Base-by-base conservation (phyloP, 2,329 filamentous ascomycete genomes). In the Penicillium expansum region DNA sequence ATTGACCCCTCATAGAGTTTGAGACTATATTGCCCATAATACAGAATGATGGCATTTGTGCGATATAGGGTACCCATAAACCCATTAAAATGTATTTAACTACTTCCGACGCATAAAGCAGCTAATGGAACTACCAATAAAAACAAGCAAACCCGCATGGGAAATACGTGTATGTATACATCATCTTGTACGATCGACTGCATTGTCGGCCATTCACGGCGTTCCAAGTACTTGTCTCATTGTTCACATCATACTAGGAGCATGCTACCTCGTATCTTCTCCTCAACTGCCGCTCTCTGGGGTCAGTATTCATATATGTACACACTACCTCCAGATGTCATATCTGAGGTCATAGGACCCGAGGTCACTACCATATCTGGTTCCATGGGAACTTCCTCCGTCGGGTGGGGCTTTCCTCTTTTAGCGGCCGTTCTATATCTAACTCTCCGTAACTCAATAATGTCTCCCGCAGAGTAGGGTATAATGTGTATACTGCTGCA, bases 61-160 rank as follows among this genome's bases (percentile, higher is more conserved):
- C 32, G 51, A 53, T 39, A n/a, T 48, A 53, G 51, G 51, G 51
- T 32, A 42, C 51, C 22, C 29, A 18, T 20, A 18, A 38, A 9
- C n/a, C 30, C 18, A 39, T 22, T 48, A 9, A 30, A 10, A 47
- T 45, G 10, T 48, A 47, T 45, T 5, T 48, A 35, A 32, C 16
- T 22, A 29, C n/a, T 29, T 52, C 30, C 18, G 16, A 53, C 41
- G 44, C 44, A 42, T 42, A 20, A 32, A 33, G 29, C n/a, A 38
- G 43, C 41, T 47, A 27, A n/a, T 10, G 10, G 33, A 29, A 52
- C 22, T 45, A 33, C 53, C 53, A 55, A 55, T 55, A 30, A 32
- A 32, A 55, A 55, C n/a, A 32, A 38, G 32, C 18, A 22, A 37
- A 38, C 24, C 38, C 18, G 45, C 45, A 55, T 43, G 11, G 13